A percentile compares a stretch with the other conserved stretches of the same genome.
phyloP scores from a whole-genome alignment of 805 yeast genomes.

The Candida easanensis region DNA sequence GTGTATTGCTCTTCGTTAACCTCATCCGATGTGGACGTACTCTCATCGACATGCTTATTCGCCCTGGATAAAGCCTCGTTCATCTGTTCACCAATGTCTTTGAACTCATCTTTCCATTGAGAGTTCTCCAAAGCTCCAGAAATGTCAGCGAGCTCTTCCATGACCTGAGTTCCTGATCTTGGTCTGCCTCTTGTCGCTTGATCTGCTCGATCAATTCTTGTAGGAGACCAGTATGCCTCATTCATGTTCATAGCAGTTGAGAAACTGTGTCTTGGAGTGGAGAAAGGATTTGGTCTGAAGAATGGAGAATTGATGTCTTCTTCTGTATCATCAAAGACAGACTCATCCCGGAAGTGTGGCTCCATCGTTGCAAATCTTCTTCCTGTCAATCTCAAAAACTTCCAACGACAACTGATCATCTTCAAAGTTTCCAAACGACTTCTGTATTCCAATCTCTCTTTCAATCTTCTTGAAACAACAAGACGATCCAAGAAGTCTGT shows the following conservation, averaged over 20 bases:
- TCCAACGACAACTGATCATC: conserved; percentile 37
- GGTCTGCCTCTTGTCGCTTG: not conserved
- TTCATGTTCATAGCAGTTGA: conserved; percentile 1
- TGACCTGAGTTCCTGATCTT: conserved; percentile 8
- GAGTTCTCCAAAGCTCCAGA: conserved; percentile 19
- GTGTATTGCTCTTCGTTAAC: conserved; percentile 3
- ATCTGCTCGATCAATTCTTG: no score
- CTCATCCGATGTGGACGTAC: conserved; percentile 5
- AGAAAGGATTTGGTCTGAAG: not conserved
- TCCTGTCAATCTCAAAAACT: conserved; percentile 21
- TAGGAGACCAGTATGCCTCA: conserved; percentile 22
- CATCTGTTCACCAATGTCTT: conserved; percentile 16
- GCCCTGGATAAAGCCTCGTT: conserved; percentile 5
- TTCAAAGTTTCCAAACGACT: conserved; percentile 32
- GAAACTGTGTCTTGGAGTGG: conserved; percentile 9
- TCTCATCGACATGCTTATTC: not conserved
- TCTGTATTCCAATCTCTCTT: conserved; percentile 36
- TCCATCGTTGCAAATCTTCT: conserved; percentile 3
- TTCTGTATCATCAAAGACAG: not conserved
- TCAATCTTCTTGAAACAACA: conserved; percentile 54
- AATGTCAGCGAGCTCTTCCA: conserved; percentile 16
- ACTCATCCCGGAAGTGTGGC: conserved; percentile 3
- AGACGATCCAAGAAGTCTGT: conserved; percentile 67
- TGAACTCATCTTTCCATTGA: conserved; percentile 20
- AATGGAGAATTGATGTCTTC: not conserved